Percentiles rank a stretch among this genome's conserved stretches.
phyloP scores from a whole-genome alignment of 208 protist species.

The Crithidia thermophila region DNA sequence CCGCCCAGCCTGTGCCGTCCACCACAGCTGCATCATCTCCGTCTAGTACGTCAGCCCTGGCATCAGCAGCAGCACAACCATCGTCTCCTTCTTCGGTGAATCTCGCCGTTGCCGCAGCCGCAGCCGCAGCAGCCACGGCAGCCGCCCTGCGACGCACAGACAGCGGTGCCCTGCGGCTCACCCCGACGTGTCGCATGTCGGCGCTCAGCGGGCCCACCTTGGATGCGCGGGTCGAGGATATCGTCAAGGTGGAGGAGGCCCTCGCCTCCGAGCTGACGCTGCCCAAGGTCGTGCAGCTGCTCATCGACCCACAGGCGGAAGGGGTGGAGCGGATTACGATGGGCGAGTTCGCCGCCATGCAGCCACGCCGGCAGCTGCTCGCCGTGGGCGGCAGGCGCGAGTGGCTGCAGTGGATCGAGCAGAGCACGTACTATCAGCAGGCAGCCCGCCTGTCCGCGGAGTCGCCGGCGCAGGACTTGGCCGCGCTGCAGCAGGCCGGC shows the following conservation, averaged over 20 bases:
- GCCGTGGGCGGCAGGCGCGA: constrained; percentile 59
- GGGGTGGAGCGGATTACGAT: constrained; percentile 75
- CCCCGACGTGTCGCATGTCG: constrained; percentile 33
- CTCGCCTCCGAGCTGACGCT: constrained; percentile 55
- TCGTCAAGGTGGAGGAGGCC: constrained; percentile 60
- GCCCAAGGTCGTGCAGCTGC: constrained; percentile 68
- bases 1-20: too few relatives aligned
- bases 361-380: constrained; percentile 70
- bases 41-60: neutral
- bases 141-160: constrained; percentile 9
- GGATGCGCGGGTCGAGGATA: constrained; percentile 73
- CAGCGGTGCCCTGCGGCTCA: constrained; percentile 25
- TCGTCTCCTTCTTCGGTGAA: neutral
- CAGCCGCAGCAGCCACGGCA: constrained; percentile 1
- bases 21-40: too few relatives aligned
- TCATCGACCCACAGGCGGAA: constrained; percentile 75
- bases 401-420: constrained; percentile 79
- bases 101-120: neutral
- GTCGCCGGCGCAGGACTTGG: constrained; percentile 63
- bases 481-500: constrained; percentile 69
- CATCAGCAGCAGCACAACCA: constrained; percentile 5
- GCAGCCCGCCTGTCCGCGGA: constrained; percentile 60
- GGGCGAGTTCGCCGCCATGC: constrained; percentile 76
- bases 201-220: constrained; percentile 41
- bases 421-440: constrained; percentile 77